phyloP scores from a whole-genome alignment of 1,284 basidiomycete species.

The Sanghuangporus sanghuang region DNA sequence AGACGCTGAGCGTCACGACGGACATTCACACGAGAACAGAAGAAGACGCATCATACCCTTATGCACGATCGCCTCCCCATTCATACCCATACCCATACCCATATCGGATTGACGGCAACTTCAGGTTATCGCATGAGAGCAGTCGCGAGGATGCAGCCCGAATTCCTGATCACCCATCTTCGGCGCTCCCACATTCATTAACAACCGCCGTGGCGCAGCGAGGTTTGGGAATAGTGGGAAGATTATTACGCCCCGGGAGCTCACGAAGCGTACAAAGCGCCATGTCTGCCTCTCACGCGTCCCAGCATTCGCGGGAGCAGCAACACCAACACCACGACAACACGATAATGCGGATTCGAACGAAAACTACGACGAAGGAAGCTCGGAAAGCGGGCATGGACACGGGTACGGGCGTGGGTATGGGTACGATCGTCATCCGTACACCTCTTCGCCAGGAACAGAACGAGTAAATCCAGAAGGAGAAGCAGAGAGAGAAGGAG shows the following conservation, averaged over 20 bases:
- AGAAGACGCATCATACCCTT: not conserved
- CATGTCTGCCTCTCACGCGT: not conserved
- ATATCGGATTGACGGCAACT: not conserved
- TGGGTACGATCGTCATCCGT: too few species aligned
- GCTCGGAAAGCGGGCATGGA: not conserved
- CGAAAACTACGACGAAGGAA: not conserved
- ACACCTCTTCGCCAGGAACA: too few species aligned
- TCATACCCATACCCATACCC: not conserved
- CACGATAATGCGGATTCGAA: not conserved
- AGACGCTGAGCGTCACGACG: constrained; percentile 8
- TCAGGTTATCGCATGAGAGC: not conserved
- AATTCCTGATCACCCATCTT: not conserved
- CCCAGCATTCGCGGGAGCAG: not conserved
- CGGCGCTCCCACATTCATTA: not conserved
- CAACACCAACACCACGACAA: not conserved
- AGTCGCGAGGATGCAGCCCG: not conserved
- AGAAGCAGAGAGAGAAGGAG: too few species aligned
- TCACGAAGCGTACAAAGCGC: not conserved
- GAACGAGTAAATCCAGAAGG: too few species aligned
- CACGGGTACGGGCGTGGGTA: too few species aligned
- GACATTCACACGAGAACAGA: not conserved
- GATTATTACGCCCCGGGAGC: not conserved
- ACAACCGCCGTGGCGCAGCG: too few species aligned
- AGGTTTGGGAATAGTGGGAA: not conserved
- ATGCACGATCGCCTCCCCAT: not conserved